A percentile compares a stretch with the other conserved stretches of the same genome.
These are phyloP conservation scores for Scheffersomyces segobiensis DNA, from an alignment of 1,139 yeast species.

Conservation along the genomic window DNA sequence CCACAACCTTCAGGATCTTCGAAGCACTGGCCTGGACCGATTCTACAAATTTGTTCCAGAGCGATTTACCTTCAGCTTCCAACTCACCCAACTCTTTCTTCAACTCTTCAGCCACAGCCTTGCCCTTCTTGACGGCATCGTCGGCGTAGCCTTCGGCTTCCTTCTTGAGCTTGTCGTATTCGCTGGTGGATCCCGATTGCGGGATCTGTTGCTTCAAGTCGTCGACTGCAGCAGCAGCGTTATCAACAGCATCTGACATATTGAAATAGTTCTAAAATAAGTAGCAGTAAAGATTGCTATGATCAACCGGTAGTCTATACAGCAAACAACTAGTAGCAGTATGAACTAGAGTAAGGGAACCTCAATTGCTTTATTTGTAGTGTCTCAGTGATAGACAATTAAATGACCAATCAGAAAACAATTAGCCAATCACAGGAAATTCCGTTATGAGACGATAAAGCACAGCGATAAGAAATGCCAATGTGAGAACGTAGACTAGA, in stretches of 20 bases:
- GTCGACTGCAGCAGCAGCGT: constrained; percentile 10
- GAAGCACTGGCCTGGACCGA: constrained; percentile 9
- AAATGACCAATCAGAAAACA: background rate
- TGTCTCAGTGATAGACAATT: background rate
- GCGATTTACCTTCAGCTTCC: constrained; percentile 25
- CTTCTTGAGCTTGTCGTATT: constrained; percentile 30
- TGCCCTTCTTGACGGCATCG: constrained; percentile 1
- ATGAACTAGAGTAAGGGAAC: background rate
- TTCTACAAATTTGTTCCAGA: constrained; percentile 18
- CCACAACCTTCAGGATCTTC: constrained; percentile 10
- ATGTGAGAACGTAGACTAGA: background rate
- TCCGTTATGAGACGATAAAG: background rate
- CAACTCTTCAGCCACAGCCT: constrained; percentile 11
- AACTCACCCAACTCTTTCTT: constrained; percentile 26
- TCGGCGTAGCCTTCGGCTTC: constrained; percentile 9
- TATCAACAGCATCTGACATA: constrained; percentile 25
- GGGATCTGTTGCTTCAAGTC: background rate
- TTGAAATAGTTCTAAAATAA: background rate
- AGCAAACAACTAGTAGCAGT: background rate
- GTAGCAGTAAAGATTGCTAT: background rate
- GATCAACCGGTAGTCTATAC: background rate
- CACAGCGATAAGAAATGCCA: background rate
- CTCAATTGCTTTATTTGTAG: background rate
- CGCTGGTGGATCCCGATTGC: constrained; percentile 18
- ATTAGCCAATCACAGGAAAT: background rate